phyloP scores from a whole-genome alignment of 768 basidiomycete species.

The Lactarius vividus region DNA sequence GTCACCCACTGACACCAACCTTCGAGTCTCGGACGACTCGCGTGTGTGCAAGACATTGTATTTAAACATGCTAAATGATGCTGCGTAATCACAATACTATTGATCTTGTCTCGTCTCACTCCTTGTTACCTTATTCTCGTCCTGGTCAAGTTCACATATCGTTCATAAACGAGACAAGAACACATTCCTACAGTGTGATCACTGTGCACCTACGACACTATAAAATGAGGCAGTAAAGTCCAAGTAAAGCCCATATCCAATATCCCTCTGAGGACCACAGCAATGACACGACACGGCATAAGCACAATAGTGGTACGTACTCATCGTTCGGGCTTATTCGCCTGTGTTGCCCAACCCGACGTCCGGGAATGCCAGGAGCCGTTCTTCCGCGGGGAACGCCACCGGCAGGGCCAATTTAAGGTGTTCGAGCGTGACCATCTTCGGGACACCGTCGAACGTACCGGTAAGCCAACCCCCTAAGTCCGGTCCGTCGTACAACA shows the following conservation, averaged over 20 bases:
- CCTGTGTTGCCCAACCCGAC: background rate
- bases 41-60: background rate
- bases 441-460: background rate
- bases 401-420: background rate
- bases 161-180: background rate
- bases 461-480: slow-evolving; percentile 6
- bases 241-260: background rate
- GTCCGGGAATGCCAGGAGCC: background rate
- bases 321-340: background rate
- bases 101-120: background rate
- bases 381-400: background rate
- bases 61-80: background rate
- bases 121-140: slow-evolving; percentile 4
- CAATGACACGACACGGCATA: background rate
- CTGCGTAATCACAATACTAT: background rate
- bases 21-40: background rate
- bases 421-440: background rate
- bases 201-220: background rate
- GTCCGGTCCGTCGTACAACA: background rate
- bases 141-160: background rate
- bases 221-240: background rate
- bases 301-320: background rate
- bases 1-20: background rate
- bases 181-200: background rate
- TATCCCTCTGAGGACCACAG: background rate